Conservation (phyloP, 2,329 filamentous ascomycete genomes). For the Ophiocordyceps camponoti-leonardi region DNA sequence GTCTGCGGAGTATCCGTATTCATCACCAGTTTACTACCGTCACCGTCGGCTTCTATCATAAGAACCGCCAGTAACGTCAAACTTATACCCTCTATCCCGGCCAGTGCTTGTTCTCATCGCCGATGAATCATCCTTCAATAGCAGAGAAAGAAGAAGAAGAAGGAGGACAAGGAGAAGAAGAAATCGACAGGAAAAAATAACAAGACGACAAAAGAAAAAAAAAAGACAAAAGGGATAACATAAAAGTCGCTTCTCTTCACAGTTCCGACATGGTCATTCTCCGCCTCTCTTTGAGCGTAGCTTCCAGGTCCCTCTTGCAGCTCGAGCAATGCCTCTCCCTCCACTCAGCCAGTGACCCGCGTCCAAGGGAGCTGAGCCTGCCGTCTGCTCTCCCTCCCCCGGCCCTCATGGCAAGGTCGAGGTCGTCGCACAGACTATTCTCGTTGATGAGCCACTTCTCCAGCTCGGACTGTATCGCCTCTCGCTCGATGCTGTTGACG, state of each 20-base stretch:
- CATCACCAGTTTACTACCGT: no score
- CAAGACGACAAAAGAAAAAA: background rate
- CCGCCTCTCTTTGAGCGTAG: constrained; percentile 13
- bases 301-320: constrained; percentile 27
- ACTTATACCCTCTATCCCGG: no score
- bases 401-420: constrained; percentile 25
- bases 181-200: background rate
- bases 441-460: constrained; percentile 83
- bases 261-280: constrained; percentile 3
- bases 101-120: no score
- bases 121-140: no score
- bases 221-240: background rate
- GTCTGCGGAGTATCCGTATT: no score
- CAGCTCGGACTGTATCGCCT: constrained; percentile 78
- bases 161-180: no score
- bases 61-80: no score
- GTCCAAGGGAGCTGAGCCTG: constrained; percentile 10
- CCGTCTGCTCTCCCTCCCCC: constrained; percentile 7
- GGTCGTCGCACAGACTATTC: constrained; percentile 53
- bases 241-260: background rate
- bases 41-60: no score
- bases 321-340: constrained; percentile 38
- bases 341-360: constrained; percentile 26
- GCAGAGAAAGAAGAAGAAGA: no score
- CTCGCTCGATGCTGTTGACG: constrained; percentile 74